These are phyloP conservation scores for Protomyces macrosporus DNA, from an alignment of 1,139 yeast species.

Conservation along the genomic window DNA sequence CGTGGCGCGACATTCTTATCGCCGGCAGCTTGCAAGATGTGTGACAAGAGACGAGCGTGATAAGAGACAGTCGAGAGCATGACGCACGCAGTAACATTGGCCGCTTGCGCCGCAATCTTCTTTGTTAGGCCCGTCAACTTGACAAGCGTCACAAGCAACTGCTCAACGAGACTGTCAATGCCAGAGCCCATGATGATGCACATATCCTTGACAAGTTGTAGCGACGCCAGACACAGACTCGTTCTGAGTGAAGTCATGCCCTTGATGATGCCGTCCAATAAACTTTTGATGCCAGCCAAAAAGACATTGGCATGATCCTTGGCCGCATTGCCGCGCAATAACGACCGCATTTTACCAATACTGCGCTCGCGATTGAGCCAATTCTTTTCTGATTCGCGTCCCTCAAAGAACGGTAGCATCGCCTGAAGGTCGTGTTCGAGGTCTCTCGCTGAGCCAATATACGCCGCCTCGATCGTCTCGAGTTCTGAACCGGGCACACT, in stretches of 20 bases:
- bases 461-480: constrained; percentile 35
- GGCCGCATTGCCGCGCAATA: constrained; percentile 56
- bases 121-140: constrained; percentile 71
- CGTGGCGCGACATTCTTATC: constrained; percentile 73
- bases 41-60: constrained; percentile 50
- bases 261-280: constrained; percentile 62
- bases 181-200: constrained; percentile 48
- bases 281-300: constrained; percentile 43
- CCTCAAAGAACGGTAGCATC: constrained; percentile 49
- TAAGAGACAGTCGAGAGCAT: constrained; percentile 55
- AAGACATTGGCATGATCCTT: constrained; percentile 45
- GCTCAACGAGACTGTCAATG: constrained; percentile 62
- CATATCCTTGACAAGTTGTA: constrained; percentile 72
- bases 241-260: constrained; percentile 72
- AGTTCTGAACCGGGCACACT: constrained; percentile 35
- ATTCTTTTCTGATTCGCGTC: constrained; percentile 81
- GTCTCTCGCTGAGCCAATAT: constrained; percentile 38
- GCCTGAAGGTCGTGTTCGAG: constrained; percentile 42
- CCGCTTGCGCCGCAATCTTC: constrained; percentile 69
- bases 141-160: constrained; percentile 53
- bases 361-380: constrained; percentile 72
- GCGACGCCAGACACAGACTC: constrained; percentile 67
- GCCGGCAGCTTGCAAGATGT: constrained; percentile 49
- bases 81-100: constrained; percentile 61
- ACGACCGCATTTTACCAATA: constrained; percentile 53